These are phyloP conservation scores for Neofusicoccum parvum DNA, from an alignment of 2,329 filamentous ascomycete genomes.

Conservation along the genomic window DNA sequence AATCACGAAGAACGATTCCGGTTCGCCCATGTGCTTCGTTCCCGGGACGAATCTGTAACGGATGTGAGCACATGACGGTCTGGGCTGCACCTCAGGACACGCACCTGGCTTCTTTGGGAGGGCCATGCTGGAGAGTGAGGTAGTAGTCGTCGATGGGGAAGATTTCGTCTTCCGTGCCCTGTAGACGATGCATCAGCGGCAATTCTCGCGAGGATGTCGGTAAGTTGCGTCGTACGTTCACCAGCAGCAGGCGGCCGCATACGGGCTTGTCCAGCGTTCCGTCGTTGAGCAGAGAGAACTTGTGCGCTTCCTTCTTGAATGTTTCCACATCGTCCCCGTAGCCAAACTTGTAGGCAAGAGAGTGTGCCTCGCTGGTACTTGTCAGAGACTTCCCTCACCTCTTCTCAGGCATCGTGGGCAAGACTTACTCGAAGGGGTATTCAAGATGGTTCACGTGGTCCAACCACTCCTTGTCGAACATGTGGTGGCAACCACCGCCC, in stretches of 20 bases:
- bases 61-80: background rate
- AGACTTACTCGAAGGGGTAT: constrained; percentile 58
- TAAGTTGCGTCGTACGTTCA: constrained; percentile 46
- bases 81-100: constrained; percentile 13
- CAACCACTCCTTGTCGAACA: constrained; percentile 60
- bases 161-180: constrained; percentile 60
- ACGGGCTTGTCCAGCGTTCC: constrained; percentile 55
- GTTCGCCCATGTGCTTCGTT: constrained; percentile 56
- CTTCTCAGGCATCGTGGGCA: too few species aligned
- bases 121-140: constrained; percentile 55
- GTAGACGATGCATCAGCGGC: background rate
- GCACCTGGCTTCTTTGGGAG: constrained; percentile 53
- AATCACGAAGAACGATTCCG: constrained; percentile 52
- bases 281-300: constrained; percentile 58
- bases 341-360: constrained; percentile 53
- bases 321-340: constrained; percentile 38
- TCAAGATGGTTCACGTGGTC: constrained; percentile 58
- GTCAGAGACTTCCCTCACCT: background rate
- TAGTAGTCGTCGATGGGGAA: constrained; percentile 65
- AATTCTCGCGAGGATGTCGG: background rate
- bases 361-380: constrained; percentile 44
- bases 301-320: constrained; percentile 53
- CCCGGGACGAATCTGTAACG: constrained; percentile 42
- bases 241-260: constrained; percentile 55
- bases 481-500: constrained; percentile 60